These are phyloP conservation scores for Guyanaporus albipodus DNA, from an alignment of 768 basidiomycete genomes.

Conservation along the genomic window DNA sequence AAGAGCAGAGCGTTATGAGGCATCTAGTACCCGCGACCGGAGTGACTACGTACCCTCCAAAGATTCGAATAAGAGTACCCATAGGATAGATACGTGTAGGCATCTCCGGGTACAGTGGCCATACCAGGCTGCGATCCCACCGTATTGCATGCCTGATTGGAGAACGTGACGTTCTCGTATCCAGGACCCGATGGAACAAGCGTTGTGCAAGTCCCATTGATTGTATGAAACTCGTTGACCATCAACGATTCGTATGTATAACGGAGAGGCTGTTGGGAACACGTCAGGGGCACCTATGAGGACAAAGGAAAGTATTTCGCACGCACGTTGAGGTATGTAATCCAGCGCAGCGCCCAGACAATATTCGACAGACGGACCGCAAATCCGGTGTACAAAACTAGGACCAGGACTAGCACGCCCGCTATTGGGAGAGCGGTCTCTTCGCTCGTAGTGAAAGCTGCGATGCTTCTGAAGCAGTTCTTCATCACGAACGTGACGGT, in stretches of 20 bases:
- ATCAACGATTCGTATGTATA: conserved; percentile 64
- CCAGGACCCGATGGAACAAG: conserved; percentile 61
- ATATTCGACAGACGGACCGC: conserved; percentile 56
- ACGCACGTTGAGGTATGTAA: conserved; percentile 58
- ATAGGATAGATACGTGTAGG: too few species aligned
- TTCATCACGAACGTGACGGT: conserved; percentile 63
- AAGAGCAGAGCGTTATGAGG: too few species aligned
- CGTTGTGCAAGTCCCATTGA: conserved; percentile 55
- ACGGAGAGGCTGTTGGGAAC: conserved; percentile 49
- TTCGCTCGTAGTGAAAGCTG: conserved; percentile 53
- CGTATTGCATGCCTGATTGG: conserved; percentile 75
- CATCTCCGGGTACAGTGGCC: conserved; percentile 52
- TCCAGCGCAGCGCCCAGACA: conserved; percentile 67
- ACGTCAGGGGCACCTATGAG: conserved; percentile 7
- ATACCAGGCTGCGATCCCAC: conserved; percentile 63
- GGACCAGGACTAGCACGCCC: conserved; percentile 47
- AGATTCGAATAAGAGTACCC: conserved; percentile 41
- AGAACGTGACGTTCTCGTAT: conserved; percentile 54
- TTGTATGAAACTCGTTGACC: conserved; percentile 75
- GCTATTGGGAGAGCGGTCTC: conserved; percentile 62
- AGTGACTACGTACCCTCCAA: conserved; percentile 38
- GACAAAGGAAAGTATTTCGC: conserved; percentile 37
- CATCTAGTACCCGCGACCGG: too few species aligned
- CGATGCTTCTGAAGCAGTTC: conserved; percentile 68
- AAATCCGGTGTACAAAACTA: conserved; percentile 57